Percentiles rank a stretch among this genome's conserved stretches.
phyloP scores from a whole-genome alignment of 23 red algal species.

The Agarophyton chilense region DNA sequence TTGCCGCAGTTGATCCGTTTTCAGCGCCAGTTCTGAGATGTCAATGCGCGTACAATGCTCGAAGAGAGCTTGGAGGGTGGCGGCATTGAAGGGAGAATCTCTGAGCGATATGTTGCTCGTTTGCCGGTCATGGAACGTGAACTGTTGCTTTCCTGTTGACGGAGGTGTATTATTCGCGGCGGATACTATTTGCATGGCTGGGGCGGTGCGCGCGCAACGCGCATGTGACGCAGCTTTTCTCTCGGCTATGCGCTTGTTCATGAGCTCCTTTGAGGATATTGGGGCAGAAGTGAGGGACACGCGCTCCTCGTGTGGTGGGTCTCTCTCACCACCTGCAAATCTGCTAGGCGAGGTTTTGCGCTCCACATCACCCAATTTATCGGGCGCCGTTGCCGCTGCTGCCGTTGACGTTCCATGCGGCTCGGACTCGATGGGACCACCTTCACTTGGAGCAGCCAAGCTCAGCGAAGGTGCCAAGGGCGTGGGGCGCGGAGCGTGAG shows the following conservation, averaged over 20 bases:
- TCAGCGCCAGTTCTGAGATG: slow-evolving; percentile 17
- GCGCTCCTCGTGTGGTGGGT: not conserved
- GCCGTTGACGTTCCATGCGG: too few species aligned
- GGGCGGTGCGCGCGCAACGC: not conserved
- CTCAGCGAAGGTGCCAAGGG: not conserved
- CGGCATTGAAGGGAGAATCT: not conserved
- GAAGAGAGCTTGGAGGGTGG: slow-evolving; percentile 19
- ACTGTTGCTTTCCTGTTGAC: not conserved
- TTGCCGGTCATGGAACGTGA: not conserved
- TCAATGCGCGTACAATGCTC: slow-evolving; percentile 31
- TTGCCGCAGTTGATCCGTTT: not conserved
- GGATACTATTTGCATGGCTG: not conserved
- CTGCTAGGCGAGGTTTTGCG: too few species aligned
- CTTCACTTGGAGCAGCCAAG: too few species aligned
- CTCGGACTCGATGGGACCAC: too few species aligned
- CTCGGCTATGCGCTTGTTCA: not conserved
- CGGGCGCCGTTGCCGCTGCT: too few species aligned
- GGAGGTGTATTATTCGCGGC: not conserved
- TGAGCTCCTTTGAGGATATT: not conserved
- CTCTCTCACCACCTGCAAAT: not conserved
- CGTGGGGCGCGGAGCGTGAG: not conserved
- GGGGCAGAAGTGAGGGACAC: not conserved
- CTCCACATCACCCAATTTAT: too few species aligned
- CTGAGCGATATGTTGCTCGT: not conserved
- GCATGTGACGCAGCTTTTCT: not conserved